Conservation (phyloP, 441 rosid genomes). For the Brassica hybrid region DNA sequence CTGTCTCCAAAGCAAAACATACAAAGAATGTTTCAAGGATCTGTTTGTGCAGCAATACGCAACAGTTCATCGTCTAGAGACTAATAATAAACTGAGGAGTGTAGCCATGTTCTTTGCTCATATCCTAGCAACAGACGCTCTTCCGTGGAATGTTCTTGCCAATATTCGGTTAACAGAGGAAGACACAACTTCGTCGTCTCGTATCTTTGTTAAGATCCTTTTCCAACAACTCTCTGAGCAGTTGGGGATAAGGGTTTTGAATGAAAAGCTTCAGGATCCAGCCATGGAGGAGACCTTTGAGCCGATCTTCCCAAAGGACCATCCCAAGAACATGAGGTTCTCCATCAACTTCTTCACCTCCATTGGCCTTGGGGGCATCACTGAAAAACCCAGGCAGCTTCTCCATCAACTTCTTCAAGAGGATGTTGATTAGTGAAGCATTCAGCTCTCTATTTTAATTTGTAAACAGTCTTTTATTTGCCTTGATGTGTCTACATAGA, state of each 20-base stretch:
- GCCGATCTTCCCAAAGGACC: slow-evolving; percentile 43
- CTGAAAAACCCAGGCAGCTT: slow-evolving; percentile 16
- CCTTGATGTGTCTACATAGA: too few species aligned
- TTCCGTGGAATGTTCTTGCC: slow-evolving; percentile 60
- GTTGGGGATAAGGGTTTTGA: slow-evolving; percentile 1
- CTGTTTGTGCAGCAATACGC: slow-evolving; percentile 64
- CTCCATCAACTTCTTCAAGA: background rate
- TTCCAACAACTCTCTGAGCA: slow-evolving; percentile 45
- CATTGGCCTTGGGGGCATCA: slow-evolving; percentile 44
- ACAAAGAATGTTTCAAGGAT: background rate
- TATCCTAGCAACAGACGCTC: slow-evolving; percentile 54
- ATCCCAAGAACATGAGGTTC: slow-evolving; percentile 41
- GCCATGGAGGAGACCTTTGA: slow-evolving; percentile 42
- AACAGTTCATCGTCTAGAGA: slow-evolving; percentile 68
- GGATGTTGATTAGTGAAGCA: background rate
- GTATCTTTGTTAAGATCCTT: slow-evolving; percentile 60
- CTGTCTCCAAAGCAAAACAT: background rate
- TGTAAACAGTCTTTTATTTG: too few species aligned
- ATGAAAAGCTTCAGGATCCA: slow-evolving; percentile 32
- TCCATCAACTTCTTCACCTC: slow-evolving; percentile 44
- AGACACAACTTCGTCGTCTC: slow-evolving; percentile 62
- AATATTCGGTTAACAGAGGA: slow-evolving; percentile 59
- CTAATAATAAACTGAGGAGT: slow-evolving; percentile 55
- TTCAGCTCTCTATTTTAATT: too few species aligned
- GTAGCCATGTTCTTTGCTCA: slow-evolving; percentile 71